Evolutionary conservation across 352 stramenopile genomes (phyloP), one percentile per base, ranked within the genome.

Genomic region (Phytophthora hibernalis): DNA sequence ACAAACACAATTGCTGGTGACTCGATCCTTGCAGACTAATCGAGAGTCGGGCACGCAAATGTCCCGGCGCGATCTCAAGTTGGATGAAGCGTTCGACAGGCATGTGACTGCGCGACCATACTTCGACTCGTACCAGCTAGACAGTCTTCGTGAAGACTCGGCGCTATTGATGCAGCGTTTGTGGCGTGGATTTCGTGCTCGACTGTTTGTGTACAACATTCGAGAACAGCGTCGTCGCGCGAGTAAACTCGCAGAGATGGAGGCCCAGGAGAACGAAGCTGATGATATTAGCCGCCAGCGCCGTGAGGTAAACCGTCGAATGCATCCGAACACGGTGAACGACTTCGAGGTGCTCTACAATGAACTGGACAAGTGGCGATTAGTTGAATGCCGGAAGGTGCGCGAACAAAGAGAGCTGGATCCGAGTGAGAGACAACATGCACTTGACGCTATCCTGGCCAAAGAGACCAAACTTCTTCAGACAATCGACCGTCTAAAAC

Each of bases 301-400:
- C 33, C 68, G 76, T 12, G 89, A 98, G 65, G 80, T 97, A 18
- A 76, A 93, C 30, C 85, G 93, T 1, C 82, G 95, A 5, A 97
- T 97, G 86, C 83, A 98, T 49, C 95, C 95, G 2, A 90, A 85
- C 53, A 85, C 80, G 0, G 76, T 83, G 0, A 75, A 65, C 21
- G 90, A 97, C 61, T 97, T 97, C 77, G 90, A 97, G 65, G 75
- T 97, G 30, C 68, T 98, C 0, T 98, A 98, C 79, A 98, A 97
- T 68, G 95, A 98, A 49, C 80, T 98, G 24, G 92, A 97, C 49
- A 92, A 91, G 45, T 98, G 95, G 93, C 77, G 93, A 15, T 77
- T 95, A 60, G 70, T 89, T 8, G 93, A 98, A 66, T 93, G 82
- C 2, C 91, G 89, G 10, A 89, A 91, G 54, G 61, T 92, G 5